Base-by-base conservation (phyloP, 2,329 filamentous ascomycete species). In the Acrodontium crateriforme region DNA sequence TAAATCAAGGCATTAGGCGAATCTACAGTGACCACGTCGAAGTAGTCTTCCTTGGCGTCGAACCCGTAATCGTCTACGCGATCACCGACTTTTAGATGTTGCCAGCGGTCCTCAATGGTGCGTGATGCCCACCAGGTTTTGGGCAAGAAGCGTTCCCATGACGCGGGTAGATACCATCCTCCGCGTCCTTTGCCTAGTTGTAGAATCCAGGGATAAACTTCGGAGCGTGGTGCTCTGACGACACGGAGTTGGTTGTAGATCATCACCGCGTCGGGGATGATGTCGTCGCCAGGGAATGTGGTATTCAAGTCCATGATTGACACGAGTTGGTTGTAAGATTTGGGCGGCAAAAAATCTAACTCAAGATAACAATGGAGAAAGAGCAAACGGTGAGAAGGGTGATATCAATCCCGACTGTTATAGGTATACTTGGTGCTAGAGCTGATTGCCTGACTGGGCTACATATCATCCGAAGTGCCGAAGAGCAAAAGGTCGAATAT, bases 101-200 rank as follows among this genome's bases (percentile, higher is more conserved):
- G 40, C 34, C 34, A 38, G 9, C 25, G 19, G n/a, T 28, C 23
- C 9, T 41, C 29, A 16, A 42, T 35, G 2, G 30, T 27, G 3
- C 36, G 24, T 5, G 29, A 32, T 12, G 40, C 36, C 7, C 27
- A 32, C 34, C 31, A 39, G 11, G 9, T 31, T 15, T 17, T 6
- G 6, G 40, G 40, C 17, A 42, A 18, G 11, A 33, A 28, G 11
- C 28, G 30, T 18, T 42, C 40, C 11, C 28, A 27, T 6, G 27
- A 25, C 3, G 19, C 12, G 7, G 40, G 40, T 13, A 29, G 25
- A 22, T 42, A 42, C 40, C 40, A 42, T 7, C 40, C 40, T 6
- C 31, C 38, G 15, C 40, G 38, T 14, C 35, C 32, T 25, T 41
- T 42, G 19, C 40, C 40, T 2, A 42, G 16, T 27, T 41, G 40